Evolutionary conservation across 768 basidiomycete genomes (phyloP).

Genomic region (Suillus fuscotomentosus): DNA sequence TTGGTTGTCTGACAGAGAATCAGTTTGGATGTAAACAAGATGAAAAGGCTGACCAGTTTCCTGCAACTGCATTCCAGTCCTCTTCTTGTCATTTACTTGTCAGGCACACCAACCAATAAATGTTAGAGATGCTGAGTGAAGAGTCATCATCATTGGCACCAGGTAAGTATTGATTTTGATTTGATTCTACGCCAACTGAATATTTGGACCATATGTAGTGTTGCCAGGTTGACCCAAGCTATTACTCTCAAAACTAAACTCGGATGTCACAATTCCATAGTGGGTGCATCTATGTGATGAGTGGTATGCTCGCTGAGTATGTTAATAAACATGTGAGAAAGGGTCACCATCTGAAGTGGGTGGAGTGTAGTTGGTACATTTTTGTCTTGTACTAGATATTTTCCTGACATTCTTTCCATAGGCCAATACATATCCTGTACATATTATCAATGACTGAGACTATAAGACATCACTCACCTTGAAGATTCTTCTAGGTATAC

Average conservation of each 20-base stretch:
- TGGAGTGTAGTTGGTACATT: conserved; percentile 51
- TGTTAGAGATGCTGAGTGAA: background rate
- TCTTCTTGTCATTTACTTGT: too few relatives aligned
- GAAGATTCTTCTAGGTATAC: conserved; percentile 33
- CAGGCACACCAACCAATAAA: too few relatives aligned
- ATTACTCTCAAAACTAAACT: conserved; percentile 40
- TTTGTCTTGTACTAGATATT: background rate
- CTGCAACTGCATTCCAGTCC: too few relatives aligned
- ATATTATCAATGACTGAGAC: background rate
- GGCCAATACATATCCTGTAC: conserved; percentile 27
- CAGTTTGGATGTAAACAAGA: too few relatives aligned
- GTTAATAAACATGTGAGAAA: conserved; percentile 46
- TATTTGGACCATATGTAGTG: conserved; percentile 20
- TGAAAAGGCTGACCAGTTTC: too few relatives aligned
- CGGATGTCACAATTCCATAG: conserved; percentile 39
- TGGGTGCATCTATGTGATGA: conserved; percentile 17
- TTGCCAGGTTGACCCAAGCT: conserved; percentile 41
- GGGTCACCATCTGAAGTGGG: conserved; percentile 35
- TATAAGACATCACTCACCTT: background rate
- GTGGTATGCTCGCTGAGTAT: background rate
- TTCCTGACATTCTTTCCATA: conserved; percentile 5
- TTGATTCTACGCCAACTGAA: background rate
- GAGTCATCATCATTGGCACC: conserved; percentile 20
- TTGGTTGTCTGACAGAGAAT: too few relatives aligned
- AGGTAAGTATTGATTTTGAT: conserved; percentile 11